These are phyloP conservation scores for Colletotrichum brevisporum DNA, from an alignment of 2,329 filamentous ascomycete species.

Conservation along the genomic window DNA sequence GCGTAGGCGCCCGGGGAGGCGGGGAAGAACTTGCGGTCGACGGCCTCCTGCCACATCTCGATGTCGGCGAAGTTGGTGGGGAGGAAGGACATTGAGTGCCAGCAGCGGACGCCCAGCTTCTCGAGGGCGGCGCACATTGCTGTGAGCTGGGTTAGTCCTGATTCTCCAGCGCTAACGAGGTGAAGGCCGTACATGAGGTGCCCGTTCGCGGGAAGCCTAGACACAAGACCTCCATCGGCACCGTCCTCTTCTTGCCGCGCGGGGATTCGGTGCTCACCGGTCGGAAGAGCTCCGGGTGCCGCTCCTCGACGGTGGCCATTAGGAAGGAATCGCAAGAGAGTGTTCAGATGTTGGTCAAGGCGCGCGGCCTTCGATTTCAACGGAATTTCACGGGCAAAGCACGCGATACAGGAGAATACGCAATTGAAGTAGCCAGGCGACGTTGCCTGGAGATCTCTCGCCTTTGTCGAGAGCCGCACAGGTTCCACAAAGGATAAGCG, in stretches of 20 bases:
- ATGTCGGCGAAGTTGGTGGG: constrained; percentile 43
- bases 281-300: constrained; percentile 43
- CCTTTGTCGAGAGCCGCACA: no score
- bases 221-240: constrained; percentile 43
- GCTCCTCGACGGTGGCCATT: constrained; percentile 42
- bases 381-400: no score
- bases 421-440: no score
- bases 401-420: no score
- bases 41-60: constrained; percentile 44
- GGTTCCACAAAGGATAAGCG: no score
- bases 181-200: constrained; percentile 40
- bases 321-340: no score
- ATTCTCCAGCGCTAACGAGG: not conserved
- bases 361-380: no score
- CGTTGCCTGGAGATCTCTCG: no score
- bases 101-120: constrained; percentile 41
- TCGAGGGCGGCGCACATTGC: constrained; percentile 42
- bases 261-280: constrained; percentile 42
- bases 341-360: no score
- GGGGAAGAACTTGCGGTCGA: constrained; percentile 42
- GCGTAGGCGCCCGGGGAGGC: constrained; percentile 5
- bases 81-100: constrained; percentile 41
- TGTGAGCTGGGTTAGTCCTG: not conserved
- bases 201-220: constrained; percentile 44
- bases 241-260: constrained; percentile 39